Evolutionary conservation across 768 basidiomycete species (phyloP), one percentile per base, ranked within the genome.

Genomic region (Xerocomellus amylosporus): DNA sequence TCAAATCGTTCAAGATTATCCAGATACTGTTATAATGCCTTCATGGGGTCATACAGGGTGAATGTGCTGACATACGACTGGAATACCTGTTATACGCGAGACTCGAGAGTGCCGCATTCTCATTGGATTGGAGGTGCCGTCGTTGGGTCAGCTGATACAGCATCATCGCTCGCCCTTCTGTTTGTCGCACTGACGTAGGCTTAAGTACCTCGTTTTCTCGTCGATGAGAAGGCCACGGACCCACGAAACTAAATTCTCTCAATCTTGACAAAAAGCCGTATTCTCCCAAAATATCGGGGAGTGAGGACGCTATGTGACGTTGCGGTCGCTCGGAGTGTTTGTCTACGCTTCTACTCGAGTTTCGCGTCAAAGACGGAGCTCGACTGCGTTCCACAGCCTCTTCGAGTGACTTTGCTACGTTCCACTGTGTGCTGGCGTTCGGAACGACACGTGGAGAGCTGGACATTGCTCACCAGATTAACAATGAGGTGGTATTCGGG

Each of bases 21-120:
- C 96, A 98, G 2, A 96, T 77, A 30, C 82, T 85, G 64, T 95
- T 97, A 75, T 91, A 95, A 68, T 96, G 94, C 48, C 91, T 94
- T 43, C 15, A 54, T 19, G 31, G 53, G 9, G 43, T 58, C 28
- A 50, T 8, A 26, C 14, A n/a, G n/a, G 15, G 20, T 34, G 40
- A 36, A 20, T n/a, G 6, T 37, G 17, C 15, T 14, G 51, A 36
- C 45, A 26, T 19, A 38, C 26, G 28, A 37, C 1, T 41, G 5
- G 64, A 77, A 41, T 58, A 89, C 88, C 80, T 82, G 54, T 90
- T 89, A 61, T 93, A 93, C 46, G 79, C 75, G 5, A 75, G 75
- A 37, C 85, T 81, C 58, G 76, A 80, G 12, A 57, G 48, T 14
- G 56, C 54, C 4, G 70, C 60, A 14, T 73, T 65, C 2, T 77